These are phyloP conservation scores for Russula earlei DNA, from an alignment of 768 basidiomycete genomes.

Conservation along the genomic window DNA sequence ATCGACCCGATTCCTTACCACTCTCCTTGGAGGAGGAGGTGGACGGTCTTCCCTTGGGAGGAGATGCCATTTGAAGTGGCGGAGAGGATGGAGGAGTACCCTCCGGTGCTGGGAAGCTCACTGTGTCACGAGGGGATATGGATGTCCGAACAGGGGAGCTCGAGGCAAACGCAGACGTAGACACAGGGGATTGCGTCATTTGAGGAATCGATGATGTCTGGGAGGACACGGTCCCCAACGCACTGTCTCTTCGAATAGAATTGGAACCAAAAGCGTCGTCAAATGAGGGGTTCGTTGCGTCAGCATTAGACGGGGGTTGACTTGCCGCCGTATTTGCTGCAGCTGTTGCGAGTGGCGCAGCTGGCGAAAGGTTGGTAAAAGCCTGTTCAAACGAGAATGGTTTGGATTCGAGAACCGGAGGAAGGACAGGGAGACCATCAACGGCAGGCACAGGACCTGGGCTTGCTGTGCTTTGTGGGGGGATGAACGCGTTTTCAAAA, in stretches of 20 bases:
- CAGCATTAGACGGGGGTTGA: conserved; percentile 1
- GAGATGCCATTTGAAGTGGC: conserved; percentile 34
- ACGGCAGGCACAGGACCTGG: conserved; percentile 4
- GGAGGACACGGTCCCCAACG: conserved; percentile 31
- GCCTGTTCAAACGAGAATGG: conserved; percentile 13
- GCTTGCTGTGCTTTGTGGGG: conserved; percentile 6
- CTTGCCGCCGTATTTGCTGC: conserved; percentile 9
- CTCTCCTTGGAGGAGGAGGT: conserved; percentile 46
- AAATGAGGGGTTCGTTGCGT: conserved; percentile 29
- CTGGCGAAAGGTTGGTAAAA: not conserved
- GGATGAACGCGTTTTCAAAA: conserved; percentile 31
- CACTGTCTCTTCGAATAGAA: conserved; percentile 23
- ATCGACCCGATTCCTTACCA: conserved; percentile 44
- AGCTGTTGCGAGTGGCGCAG: not conserved
- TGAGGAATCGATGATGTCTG: conserved; percentile 25
- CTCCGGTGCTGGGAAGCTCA: conserved; percentile 21
- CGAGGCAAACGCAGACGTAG: conserved; percentile 33
- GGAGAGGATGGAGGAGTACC: conserved; percentile 31
- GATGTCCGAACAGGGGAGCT: conserved; percentile 32
- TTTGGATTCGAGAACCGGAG: conserved; percentile 8
- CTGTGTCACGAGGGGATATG: conserved; percentile 16
- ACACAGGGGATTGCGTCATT: conserved; percentile 23
- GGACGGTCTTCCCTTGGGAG: conserved; percentile 51
- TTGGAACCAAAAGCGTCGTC: conserved; percentile 38
- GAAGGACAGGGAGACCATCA: conserved; percentile 12